A percentile compares a stretch with the other conserved stretches of the same genome.
Evolutionary conservation across 2,329 filamentous ascomycete species (phyloP).

Genomic region (Eurotiales sp.): DNA sequence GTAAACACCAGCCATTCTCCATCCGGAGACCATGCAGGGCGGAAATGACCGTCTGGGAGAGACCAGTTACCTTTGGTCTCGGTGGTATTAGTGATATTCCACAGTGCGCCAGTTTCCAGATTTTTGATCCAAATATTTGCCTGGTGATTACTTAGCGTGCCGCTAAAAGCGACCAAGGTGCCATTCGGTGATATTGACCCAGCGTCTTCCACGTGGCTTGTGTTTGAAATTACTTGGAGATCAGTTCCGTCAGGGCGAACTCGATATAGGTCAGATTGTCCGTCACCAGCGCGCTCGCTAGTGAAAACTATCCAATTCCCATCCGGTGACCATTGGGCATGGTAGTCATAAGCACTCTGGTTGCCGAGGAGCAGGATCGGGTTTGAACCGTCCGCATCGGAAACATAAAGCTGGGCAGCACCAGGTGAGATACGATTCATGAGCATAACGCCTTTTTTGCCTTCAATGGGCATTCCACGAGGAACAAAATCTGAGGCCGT

Average conservation of each 20-base stretch:
- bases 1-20: neutral
- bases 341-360: constrained; percentile 13
- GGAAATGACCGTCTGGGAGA: neutral
- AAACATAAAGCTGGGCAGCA: neutral
- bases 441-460: neutral
- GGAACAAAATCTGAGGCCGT: no score
- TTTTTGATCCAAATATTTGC: neutral
- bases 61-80: neutral
- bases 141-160: neutral
- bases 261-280: constrained; percentile 14
- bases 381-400: neutral
- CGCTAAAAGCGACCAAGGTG: neutral
- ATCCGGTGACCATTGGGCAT: constrained; percentile 13
- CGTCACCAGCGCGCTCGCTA: constrained; percentile 14
- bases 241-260: constrained; percentile 7
- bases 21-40: neutral
- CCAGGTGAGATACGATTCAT: neutral
- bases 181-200: neutral
- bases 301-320: constrained; percentile 15
- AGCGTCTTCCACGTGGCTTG: neutral
- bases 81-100: neutral
- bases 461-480: no score
- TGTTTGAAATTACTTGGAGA: neutral
- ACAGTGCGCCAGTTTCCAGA: neutral
- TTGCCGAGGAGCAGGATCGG: neutral